Conservation (phyloP, 768 basidiomycete genomes). For the Leccinum broughii region DNA sequence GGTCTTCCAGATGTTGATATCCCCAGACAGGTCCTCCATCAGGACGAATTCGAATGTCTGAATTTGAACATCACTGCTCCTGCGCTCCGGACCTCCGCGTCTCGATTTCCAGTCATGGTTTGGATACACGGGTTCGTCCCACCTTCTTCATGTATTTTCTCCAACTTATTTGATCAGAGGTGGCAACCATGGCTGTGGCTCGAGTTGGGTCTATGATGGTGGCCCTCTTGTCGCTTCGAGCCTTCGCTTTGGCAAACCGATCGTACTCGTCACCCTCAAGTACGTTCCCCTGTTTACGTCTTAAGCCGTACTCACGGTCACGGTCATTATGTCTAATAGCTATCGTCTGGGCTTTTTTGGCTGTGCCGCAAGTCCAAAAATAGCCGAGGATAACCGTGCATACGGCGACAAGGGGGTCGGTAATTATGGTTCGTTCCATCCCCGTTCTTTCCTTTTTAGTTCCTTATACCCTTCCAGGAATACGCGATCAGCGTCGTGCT, state of each 20-base stretch:
- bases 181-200: conserved; percentile 70
- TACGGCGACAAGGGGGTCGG: conserved; percentile 72
- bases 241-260: conserved; percentile 58
- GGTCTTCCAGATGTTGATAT: conserved; percentile 53
- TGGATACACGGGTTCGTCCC: conserved; percentile 80
- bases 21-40: conserved; percentile 54
- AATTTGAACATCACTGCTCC: conserved; percentile 83
- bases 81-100: conserved; percentile 49
- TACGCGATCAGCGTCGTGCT: conserved; percentile 63
- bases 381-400: conserved; percentile 65
- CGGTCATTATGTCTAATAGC: conserved; percentile 36
- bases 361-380: conserved; percentile 64
- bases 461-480: conserved; percentile 38
- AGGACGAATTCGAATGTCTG: conserved; percentile 78
- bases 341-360: conserved; percentile 79
- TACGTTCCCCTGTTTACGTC: conserved; percentile 39
- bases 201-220: conserved; percentile 76
- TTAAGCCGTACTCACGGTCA: conserved; percentile 12
- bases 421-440: conserved; percentile 61
- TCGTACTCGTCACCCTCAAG: conserved; percentile 78
- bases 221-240: conserved; percentile 72
- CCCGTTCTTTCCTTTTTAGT: conserved; percentile 1
- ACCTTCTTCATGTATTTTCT: conserved; percentile 8
- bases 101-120: conserved; percentile 73
- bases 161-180: conserved; percentile 48